phyloP scores from a whole-genome alignment of 1,139 yeast genomes.

The Schizosaccharomyces versatilis region DNA sequence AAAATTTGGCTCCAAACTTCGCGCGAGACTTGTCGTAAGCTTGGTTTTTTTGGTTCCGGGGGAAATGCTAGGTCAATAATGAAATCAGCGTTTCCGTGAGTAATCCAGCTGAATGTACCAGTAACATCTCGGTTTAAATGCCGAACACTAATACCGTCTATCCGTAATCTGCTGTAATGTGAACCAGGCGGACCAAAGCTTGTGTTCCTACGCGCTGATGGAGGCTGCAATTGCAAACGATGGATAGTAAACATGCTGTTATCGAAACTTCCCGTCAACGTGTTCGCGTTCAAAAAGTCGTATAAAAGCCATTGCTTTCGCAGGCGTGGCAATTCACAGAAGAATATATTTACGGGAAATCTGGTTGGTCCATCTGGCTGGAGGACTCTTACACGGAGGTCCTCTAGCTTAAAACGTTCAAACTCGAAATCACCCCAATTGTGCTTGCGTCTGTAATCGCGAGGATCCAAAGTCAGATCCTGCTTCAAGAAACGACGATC shows the following conservation, averaged over 20 bases:
- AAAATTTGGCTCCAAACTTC: conserved; percentile 25
- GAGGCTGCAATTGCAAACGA: conserved; percentile 30
- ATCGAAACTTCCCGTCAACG: conserved; percentile 79
- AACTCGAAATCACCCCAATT: conserved; percentile 85
- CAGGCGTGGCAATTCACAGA: conserved; percentile 55
- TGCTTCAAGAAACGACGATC: conserved; percentile 74
- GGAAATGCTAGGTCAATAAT: conserved; percentile 76
- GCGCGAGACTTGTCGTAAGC: conserved; percentile 20
- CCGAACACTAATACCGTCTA: conserved; percentile 66
- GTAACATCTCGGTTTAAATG: conserved; percentile 74
- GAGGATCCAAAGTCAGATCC: conserved; percentile 58
- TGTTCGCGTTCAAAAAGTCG: conserved; percentile 65
- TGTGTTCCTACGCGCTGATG: conserved; percentile 5
- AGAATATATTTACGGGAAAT: conserved; percentile 66
- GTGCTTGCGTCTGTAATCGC: conserved; percentile 50
- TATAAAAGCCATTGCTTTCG: conserved; percentile 84
- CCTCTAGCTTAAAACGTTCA: conserved; percentile 61
- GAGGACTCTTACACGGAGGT: conserved; percentile 53
- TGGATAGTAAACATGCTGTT: conserved; percentile 81
- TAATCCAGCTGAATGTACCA: conserved; percentile 96
- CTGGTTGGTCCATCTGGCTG: conserved; percentile 71
- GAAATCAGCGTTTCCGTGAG: conserved; percentile 77
- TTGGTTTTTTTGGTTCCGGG: conserved; percentile 28
- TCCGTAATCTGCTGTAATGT: conserved; percentile 40
- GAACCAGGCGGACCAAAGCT: not conserved